Percentiles rank a stretch among this genome's conserved stretches.
Evolutionary conservation across 495 filamentous ascomycete species (phyloP).

Genomic region (Aspergillus sclerotioniger): DNA sequence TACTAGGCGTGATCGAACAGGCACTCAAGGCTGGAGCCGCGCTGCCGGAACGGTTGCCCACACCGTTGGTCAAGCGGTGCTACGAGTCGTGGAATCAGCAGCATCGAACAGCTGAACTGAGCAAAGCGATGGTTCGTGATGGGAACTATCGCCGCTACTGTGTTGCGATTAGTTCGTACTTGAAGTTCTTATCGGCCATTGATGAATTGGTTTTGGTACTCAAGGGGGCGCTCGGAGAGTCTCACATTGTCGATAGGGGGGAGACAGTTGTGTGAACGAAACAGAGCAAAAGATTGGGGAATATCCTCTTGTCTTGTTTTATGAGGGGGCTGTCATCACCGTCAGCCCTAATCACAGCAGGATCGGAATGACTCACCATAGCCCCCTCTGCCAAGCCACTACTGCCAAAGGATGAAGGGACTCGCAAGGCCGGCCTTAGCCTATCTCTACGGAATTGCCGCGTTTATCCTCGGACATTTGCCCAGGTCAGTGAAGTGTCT

Average conservation of each 20-base stretch:
- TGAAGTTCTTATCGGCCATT: conserved; percentile 32
- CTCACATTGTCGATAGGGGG: conserved; percentile 27
- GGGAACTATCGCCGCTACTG: conserved; percentile 38
- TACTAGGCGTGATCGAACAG: conserved; percentile 33
- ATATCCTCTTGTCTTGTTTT: too few species aligned
- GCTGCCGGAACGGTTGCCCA: conserved; percentile 35
- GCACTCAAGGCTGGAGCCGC: conserved; percentile 35
- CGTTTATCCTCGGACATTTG: too few species aligned
- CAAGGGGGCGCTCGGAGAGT: conserved; percentile 37
- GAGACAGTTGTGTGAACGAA: not conserved
- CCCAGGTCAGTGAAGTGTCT: too few species aligned
- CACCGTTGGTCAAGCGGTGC: conserved; percentile 34
- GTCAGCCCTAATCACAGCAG: too few species aligned
- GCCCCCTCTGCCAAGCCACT: too few species aligned
- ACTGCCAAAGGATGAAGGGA: too few species aligned
- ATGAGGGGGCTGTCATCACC: too few species aligned
- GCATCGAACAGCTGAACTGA: conserved; percentile 24
- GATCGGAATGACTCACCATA: too few species aligned
- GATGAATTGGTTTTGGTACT: conserved; percentile 41
- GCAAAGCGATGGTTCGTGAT: conserved; percentile 27
- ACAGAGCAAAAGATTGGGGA: too few species aligned
- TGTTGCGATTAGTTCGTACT: conserved; percentile 35
- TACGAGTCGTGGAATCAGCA: conserved; percentile 25
- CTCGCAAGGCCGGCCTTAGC: too few species aligned
- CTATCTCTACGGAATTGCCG: too few species aligned